Percentiles rank a stretch among this genome's conserved stretches.
phyloP scores from a whole-genome alignment of 1,284 basidiomycete species.

The Porodaedalea pini region DNA sequence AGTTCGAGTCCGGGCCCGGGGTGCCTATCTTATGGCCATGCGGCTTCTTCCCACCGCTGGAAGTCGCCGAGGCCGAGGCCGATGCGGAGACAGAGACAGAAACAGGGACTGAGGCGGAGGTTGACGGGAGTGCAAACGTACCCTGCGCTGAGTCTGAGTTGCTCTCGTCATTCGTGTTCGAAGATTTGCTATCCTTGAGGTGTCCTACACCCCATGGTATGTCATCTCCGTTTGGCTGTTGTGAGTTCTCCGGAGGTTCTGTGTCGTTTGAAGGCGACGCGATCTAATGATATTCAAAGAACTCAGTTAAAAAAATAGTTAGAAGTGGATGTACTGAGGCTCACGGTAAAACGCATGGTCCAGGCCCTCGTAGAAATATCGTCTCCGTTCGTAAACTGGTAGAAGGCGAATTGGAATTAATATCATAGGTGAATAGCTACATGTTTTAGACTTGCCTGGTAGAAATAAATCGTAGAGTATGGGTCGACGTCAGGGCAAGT shows the following conservation, averaged over 20 bases:
- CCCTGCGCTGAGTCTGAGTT: too few relatives aligned
- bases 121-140: too few relatives aligned
- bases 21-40: not conserved
- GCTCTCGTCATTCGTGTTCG: too few relatives aligned
- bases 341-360: conserved; percentile 40
- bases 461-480: conserved; percentile 39
- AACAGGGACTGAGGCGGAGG: too few relatives aligned
- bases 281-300: conserved; percentile 26
- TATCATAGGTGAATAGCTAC: not conserved
- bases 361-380: conserved; percentile 30
- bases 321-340: not conserved
- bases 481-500: conserved; percentile 39
- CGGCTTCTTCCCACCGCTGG: not conserved
- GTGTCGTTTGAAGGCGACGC: conserved; percentile 29
- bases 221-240: conserved; percentile 34
- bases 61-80: not conserved
- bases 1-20: not conserved
- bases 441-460: conserved; percentile 30
- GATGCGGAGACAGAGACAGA: not conserved
- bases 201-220: conserved; percentile 33
- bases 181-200: not conserved
- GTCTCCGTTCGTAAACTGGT: conserved; percentile 36
- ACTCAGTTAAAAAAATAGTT: not conserved
- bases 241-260: conserved; percentile 28
- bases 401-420: not conserved